Evolutionary conservation across 371 early-diverging fungal genomes (phyloP), one percentile per base, ranked within the genome.

Genomic region (Funneliformis caledonium): DNA sequence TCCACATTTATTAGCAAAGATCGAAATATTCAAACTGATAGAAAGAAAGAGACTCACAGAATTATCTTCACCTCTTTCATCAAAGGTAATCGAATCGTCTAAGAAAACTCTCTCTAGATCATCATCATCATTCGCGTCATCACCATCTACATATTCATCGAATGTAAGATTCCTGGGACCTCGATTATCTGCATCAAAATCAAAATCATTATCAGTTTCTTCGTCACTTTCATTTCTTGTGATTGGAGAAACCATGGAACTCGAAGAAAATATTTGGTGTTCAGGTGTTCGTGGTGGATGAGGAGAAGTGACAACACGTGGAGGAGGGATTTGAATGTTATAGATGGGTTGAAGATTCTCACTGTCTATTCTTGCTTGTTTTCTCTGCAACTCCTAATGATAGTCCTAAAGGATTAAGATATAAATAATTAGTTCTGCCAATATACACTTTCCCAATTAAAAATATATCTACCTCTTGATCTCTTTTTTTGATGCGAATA

Each of bases 121-220:
- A 72, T 47, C 45, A 31, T 67, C 31, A 47, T 72, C 72, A 72
- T 47, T 5, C 11, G 22, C 0, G 37, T 65, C 37, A 65, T 33
- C 31, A 22, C 16, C 22, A 72, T 72, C 48, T 19, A 72, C 47
- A 72, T 43, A 72, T 50, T 72, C 12, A 72, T 72, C 72, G 43
- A 72, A 22, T 72, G n/a, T 50, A 45, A 72, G 12, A 72, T 72
- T 72, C 12, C 16, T 70, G 7, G 26, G 16, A 16, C 47, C 72
- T 65, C 65, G 12, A 9, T 65, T 65, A 65, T 65, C 26, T 65
- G 65, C 33, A 22, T 64, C 64, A 22, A 64, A 64, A 8, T 64
- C 31, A 22, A 31, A 31, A 22, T 64, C 12, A 33, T 31, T 22
- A 8, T 31, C 9, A 22, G n/a, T 22, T 6, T 11, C 12, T 31